These are phyloP conservation scores for Detonula confervacea DNA, from an alignment of 352 stramenopile genomes.

Conservation along the genomic window DNA sequence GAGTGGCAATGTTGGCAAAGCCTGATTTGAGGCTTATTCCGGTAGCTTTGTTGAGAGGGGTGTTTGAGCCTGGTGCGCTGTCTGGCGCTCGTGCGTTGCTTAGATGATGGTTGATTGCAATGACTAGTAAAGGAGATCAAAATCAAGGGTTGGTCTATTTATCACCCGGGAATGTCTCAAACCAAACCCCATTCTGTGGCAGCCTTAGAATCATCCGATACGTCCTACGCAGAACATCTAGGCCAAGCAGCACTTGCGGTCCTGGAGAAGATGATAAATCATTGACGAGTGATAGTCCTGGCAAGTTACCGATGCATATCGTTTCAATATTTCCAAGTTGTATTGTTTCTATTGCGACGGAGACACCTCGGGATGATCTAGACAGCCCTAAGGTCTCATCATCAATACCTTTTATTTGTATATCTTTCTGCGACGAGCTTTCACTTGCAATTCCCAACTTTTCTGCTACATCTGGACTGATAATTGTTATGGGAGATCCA, in stretches of 20 bases:
- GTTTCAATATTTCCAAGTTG: constrained; percentile 12
- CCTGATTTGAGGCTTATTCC: constrained; percentile 48
- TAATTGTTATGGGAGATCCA: constrained; percentile 44
- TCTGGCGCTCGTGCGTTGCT: constrained; percentile 34
- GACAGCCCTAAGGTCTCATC: constrained; percentile 16
- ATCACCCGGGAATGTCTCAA: constrained; percentile 7
- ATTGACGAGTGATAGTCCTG: constrained; percentile 23
- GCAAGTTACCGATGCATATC: constrained; percentile 31
- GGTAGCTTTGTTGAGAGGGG: constrained; percentile 34
- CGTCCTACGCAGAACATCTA: constrained; percentile 25
- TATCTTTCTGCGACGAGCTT: neutral
- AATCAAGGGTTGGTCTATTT: too few relatives aligned
- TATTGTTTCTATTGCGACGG: constrained; percentile 22
- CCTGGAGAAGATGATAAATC: neutral
- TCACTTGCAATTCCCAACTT: constrained; percentile 29
- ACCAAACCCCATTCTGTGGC: constrained; percentile 25
- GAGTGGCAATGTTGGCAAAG: constrained; percentile 11
- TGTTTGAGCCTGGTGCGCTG: constrained; percentile 35
- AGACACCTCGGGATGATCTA: constrained; percentile 9
- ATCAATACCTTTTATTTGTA: constrained; percentile 40
- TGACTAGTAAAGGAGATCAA: too few relatives aligned
- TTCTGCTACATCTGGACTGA: constrained; percentile 19
- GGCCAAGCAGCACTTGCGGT: constrained; percentile 30
- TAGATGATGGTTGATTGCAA: constrained; percentile 2
- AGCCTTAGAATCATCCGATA: constrained; percentile 46